Percentiles rank a stretch among this genome's conserved stretches.
Conservation (phyloP, 805 yeast species). For the Zygotorulaspora florentina region DNA sequence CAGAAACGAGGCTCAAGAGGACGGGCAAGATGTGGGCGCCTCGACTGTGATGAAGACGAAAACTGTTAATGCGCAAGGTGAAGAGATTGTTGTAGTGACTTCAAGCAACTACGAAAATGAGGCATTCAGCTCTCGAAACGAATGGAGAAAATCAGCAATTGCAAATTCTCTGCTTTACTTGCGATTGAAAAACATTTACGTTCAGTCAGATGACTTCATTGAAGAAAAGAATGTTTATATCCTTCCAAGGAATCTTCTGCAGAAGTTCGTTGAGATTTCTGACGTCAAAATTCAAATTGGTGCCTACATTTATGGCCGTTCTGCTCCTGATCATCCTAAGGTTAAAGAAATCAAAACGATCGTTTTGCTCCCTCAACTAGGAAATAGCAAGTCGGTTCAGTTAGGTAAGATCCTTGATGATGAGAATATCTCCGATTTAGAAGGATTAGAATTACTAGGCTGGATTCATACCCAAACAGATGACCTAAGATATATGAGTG, state of each 20-base stretch:
- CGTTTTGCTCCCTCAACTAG: slow-evolving; percentile 84
- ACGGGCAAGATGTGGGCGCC: slow-evolving; percentile 43
- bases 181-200: slow-evolving; percentile 70
- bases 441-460: slow-evolving; percentile 76
- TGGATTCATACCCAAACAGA: slow-evolving; percentile 89
- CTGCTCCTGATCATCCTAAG: slow-evolving; percentile 65
- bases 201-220: slow-evolving; percentile 62
- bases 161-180: slow-evolving; percentile 68
- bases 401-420: slow-evolving; percentile 41
- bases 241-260: slow-evolving; percentile 75
- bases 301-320: slow-evolving; percentile 73
- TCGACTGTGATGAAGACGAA: slow-evolving; percentile 75
- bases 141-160: slow-evolving; percentile 87
- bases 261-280: slow-evolving; percentile 71
- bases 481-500: slow-evolving; percentile 58
- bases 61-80: slow-evolving; percentile 91
- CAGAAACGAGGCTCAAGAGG: slow-evolving; percentile 39
- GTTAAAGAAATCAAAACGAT: slow-evolving; percentile 75
- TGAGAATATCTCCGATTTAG: slow-evolving; percentile 35
- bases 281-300: slow-evolving; percentile 82
- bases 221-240: slow-evolving; percentile 61
- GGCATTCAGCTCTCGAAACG: slow-evolving; percentile 75
- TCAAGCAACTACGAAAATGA: slow-evolving; percentile 85
- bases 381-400: slow-evolving; percentile 61
- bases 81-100: slow-evolving; percentile 89